Percentiles rank a stretch among this genome's conserved stretches.
phyloP scores from a whole-genome alignment of 371 early-diverging fungal species.

The Syncephalis plumigaleata region DNA sequence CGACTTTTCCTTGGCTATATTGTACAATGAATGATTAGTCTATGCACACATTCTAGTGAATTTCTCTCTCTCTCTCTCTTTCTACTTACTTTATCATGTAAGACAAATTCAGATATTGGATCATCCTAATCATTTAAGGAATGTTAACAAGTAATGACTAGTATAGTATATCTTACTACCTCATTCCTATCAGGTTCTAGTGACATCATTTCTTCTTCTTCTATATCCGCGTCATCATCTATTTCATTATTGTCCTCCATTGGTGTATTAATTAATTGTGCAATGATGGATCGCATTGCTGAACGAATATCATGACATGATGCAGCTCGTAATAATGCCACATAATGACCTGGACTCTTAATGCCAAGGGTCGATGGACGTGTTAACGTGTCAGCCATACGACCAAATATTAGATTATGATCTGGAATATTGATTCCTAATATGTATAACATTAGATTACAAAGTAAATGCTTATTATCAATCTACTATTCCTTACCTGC shows the following conservation, averaged over 20 bases:
- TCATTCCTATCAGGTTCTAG: conserved; percentile 7
- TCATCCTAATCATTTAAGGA: neutral
- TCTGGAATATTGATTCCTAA: conserved; percentile 21
- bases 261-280: conserved; percentile 23
- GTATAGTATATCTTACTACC: neutral
- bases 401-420: conserved; percentile 14
- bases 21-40: conserved; percentile 2
- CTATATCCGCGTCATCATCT: conserved; percentile 9
- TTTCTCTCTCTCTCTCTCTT: too few species aligned
- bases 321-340: conserved; percentile 43
- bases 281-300: conserved; percentile 37
- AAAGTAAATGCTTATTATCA: neutral
- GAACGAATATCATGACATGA: conserved; percentile 33
- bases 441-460: neutral
- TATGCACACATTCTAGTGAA: neutral
- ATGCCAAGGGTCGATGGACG: too few species aligned
- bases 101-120: too few species aligned
- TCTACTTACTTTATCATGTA: too few species aligned
- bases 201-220: too few species aligned
- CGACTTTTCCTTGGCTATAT: conserved; percentile 6
- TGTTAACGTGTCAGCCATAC: conserved; percentile 10
- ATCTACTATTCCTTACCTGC: conserved; percentile 18
- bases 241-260: conserved; percentile 9
- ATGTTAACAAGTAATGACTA: neutral
- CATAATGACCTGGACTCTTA: conserved; percentile 17